Base-by-base conservation (phyloP, 2,329 filamentous ascomycete species). In the Diplodia scrobiculata region DNA sequence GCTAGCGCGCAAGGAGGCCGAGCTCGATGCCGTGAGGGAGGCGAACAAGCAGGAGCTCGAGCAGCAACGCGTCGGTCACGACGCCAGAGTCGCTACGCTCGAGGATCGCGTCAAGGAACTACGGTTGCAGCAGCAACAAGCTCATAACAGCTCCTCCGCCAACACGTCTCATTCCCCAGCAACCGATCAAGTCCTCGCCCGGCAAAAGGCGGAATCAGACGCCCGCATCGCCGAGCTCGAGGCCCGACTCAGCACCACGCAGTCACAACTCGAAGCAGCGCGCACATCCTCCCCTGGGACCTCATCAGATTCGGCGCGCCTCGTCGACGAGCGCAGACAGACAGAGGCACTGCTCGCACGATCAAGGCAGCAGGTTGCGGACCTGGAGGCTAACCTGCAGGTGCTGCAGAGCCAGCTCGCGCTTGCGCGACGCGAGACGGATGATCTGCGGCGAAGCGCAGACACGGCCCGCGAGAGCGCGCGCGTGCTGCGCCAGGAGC, bases 141-240 rank as follows among this genome's bases (percentile, higher is more conserved):
- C n/a, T 19, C n/a, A n/a, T 2, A n/a, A 4, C 2, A 19, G 9
- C 6, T 9, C 6, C 41, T 45, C 41, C 2, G 41, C 9, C 17
- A 7, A 45, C n/a, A 9, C 17, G 6, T 9, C 41, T 3, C n/a
- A 27, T 9, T 10, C 34, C 34, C 7, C 55, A 17, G 21, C 41
- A 7, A 29, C 14, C 10, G 34, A 53, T 1, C 25, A 29, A 10
- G 45, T 34, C 13, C 54, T 66, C 48, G 55, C 38, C 7, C 65
- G 62, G 48, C 55, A 53, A 13, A 41, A 66, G 9, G 64, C 64
- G n/a, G 45, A 50, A 27, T 53, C 54, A n/a, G 38, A 47, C 34
- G 55, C 65, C 36, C 55, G 65, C 34, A 63, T 66, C 36, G 65
- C 65, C 36, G 65, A 66, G 45, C 65, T 66, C 17, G 55, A 66